A percentile compares a stretch with the other conserved stretches of the same genome.
These are phyloP conservation scores for Hirsutella rhossiliensis DNA, from an alignment of 2,329 filamentous ascomycete species.

Conservation along the genomic window DNA sequence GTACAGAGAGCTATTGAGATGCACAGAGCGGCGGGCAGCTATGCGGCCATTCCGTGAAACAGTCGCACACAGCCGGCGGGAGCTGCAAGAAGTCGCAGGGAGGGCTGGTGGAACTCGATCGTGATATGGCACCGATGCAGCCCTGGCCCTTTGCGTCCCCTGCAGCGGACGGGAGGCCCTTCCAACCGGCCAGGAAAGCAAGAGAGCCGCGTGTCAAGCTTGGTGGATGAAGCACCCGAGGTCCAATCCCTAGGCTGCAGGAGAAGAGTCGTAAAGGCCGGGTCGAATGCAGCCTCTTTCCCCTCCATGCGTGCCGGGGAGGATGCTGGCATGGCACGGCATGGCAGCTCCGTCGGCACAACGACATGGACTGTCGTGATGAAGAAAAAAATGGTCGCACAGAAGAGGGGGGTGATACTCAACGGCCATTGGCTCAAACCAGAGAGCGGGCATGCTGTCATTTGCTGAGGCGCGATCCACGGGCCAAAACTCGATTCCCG, in stretches of 20 bases:
- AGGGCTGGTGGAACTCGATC: background rate
- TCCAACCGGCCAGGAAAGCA: background rate
- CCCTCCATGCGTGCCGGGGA: background rate
- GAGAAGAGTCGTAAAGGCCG: background rate
- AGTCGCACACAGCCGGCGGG: background rate
- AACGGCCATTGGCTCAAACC: conserved; percentile 3
- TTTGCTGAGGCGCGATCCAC: conserved; percentile 9
- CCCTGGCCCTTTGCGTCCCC: background rate
- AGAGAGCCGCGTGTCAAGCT: background rate
- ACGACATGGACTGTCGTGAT: background rate
- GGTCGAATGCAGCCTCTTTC: background rate
- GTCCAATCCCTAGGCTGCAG: background rate
- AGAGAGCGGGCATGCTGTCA: background rate
- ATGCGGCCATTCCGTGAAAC: background rate
- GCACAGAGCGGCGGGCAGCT: background rate
- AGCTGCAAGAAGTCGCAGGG: background rate
- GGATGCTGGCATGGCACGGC: background rate
- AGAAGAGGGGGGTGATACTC: background rate
- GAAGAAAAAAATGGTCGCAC: background rate
- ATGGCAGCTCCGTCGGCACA: background rate
- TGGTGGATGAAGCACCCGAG: background rate
- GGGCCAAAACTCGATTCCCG: conserved; percentile 18
- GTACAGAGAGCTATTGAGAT: background rate
- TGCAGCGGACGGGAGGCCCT: background rate
- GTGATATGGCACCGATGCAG: background rate